phyloP scores from a whole-genome alignment of 2,329 filamentous ascomycete genomes.

The Xylogone sp. region DNA sequence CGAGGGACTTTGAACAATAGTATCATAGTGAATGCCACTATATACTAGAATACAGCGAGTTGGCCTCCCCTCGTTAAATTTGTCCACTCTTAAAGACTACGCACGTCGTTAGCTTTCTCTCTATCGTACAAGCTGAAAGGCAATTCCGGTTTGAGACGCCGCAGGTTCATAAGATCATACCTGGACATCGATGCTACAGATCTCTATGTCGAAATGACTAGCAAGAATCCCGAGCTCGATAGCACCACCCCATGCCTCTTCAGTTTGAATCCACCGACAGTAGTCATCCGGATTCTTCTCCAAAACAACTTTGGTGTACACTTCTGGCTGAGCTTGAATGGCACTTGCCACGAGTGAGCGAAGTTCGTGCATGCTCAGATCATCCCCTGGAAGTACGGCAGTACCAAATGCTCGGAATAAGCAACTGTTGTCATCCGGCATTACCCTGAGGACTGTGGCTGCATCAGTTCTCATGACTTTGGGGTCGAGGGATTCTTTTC shows the following conservation, averaged over 20 bases:
- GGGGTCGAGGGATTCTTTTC: slow-evolving; percentile 31
- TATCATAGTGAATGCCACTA: slow-evolving; percentile 91
- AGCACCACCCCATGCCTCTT: slow-evolving; percentile 84
- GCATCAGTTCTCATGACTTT: slow-evolving; percentile 12
- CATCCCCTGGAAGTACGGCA: slow-evolving; percentile 59
- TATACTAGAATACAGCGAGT: slow-evolving; percentile 78
- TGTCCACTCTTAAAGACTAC: slow-evolving; percentile 61
- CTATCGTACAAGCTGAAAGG: neutral
- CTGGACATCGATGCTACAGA: slow-evolving; percentile 78
- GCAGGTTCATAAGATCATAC: slow-evolving; percentile 21
- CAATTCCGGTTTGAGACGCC: neutral
- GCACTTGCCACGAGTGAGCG: slow-evolving; percentile 73
- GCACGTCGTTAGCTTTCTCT: slow-evolving; percentile 15
- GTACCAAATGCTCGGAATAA: slow-evolving; percentile 87
- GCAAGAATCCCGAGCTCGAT: slow-evolving; percentile 87
- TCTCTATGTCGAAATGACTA: slow-evolving; percentile 80
- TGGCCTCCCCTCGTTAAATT: slow-evolving; percentile 69
- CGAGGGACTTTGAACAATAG: slow-evolving; percentile 70
- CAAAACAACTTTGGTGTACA: slow-evolving; percentile 74
- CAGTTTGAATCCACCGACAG: slow-evolving; percentile 74
- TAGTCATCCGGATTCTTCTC: slow-evolving; percentile 70
- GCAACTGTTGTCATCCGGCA: slow-evolving; percentile 96
- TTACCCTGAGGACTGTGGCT: slow-evolving; percentile 75
- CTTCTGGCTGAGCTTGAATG: slow-evolving; percentile 68
- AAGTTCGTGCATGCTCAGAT: slow-evolving; percentile 67